phyloP scores from a whole-genome alignment of 2,329 filamentous ascomycete genomes.

The Botryosphaeria agaves region DNA sequence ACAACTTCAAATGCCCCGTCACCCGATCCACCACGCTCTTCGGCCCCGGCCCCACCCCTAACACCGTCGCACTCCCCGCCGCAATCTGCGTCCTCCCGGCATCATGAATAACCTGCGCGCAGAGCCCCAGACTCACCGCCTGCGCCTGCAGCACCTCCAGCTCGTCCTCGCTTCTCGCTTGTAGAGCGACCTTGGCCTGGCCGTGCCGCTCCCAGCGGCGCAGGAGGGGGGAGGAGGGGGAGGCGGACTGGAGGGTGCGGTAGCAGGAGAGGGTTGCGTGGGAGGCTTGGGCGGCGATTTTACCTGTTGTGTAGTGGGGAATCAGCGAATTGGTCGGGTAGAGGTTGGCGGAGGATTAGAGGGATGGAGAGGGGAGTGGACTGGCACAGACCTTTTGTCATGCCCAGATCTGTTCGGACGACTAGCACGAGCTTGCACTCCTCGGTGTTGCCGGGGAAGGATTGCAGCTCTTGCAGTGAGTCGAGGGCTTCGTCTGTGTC shows the following conservation, averaged over 20 bases:
- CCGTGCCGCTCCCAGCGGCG: conserved; percentile 71
- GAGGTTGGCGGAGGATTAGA: neutral
- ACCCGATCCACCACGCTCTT: conserved; percentile 76
- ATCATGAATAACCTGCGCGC: conserved; percentile 80
- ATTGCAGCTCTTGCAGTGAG: conserved; percentile 25
- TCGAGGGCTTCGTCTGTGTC: conserved; percentile 21
- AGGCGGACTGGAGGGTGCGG: conserved; percentile 51
- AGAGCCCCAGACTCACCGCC: conserved; percentile 68
- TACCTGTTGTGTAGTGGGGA: conserved; percentile 50
- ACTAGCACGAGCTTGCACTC: conserved; percentile 92
- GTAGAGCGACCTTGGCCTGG: conserved; percentile 86
- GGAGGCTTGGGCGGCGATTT: conserved; percentile 88
- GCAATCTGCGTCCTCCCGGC: conserved; percentile 97
- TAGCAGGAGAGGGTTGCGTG: conserved; percentile 98
- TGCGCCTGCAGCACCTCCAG: conserved; percentile 59
- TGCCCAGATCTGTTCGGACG: conserved; percentile 84
- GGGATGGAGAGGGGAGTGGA: too few species aligned
- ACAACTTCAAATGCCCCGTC: conserved; percentile 67
- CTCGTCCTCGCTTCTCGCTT: conserved; percentile 72
- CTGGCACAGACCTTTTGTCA: conserved; percentile 88
- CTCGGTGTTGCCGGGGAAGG: conserved; percentile 39
- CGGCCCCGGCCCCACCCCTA: conserved; percentile 59
- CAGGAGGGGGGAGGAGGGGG: conserved; percentile 45
- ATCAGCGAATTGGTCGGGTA: conserved; percentile 1
- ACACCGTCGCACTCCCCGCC: conserved; percentile 75